Evolutionary conservation across 2,329 filamentous ascomycete species (phyloP), one percentile per base, ranked within the genome.

Genomic region (Fusarium cicatricum): DNA sequence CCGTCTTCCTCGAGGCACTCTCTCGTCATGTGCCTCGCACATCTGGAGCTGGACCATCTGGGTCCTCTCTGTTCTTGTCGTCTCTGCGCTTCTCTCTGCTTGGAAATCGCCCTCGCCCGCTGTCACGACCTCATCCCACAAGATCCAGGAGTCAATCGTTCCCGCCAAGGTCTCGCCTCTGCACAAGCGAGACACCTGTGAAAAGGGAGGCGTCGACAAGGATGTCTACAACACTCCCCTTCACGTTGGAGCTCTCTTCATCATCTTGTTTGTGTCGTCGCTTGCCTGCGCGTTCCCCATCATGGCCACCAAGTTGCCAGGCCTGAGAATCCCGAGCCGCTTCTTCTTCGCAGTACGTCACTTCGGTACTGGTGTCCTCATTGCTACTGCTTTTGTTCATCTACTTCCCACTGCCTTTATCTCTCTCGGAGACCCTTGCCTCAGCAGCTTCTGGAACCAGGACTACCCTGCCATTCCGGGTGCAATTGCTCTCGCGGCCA

Each of bases 331-430:
- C 44, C 85, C 85, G 2, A 72, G 76, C 16, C 73, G 72, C 41
- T 81, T 85, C 72, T 82, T 86, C 73, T 85, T 86, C 69, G 72
- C 77, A 45, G 81, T 85, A 42, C 80, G 83, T 58, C 88, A 91
- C 78, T 91, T 91, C 65, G 89, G 90, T 65, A 94, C 90, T 9
- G 90, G 90, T 53, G 91, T 95, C 16, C 80, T 84, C 28, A 81
- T 87, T 38, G 85, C 91, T 21, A 94, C 90, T 1, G 90, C 91
- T 46, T 94, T 95, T 68, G 90, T 93, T 26, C 90, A 93, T 76
- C 78, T 89, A 28, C 81, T 89, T 9, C 87, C 85, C 38, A 89
- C 84, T 3, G 87, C 87, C 5, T 90, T 90, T 62, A 70, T 78
- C 47, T 86, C 85, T 8, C 78, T 89, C 11, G 85, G 80, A 34